Conservation (phyloP, 1,139 yeast genomes). For the Yamadazyma atmosphaerica region DNA sequence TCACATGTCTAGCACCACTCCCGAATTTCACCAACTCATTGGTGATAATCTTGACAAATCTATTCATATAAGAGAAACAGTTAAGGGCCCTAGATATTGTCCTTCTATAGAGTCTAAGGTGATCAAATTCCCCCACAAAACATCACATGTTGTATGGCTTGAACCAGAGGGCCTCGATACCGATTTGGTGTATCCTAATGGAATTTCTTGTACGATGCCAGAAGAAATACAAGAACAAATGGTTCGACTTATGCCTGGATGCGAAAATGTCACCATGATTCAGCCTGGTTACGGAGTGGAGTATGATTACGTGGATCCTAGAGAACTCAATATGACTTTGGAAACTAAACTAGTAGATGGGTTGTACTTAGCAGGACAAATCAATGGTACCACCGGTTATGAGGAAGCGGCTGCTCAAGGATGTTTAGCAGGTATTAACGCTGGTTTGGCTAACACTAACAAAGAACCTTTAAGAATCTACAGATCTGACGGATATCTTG, state of each 20-base stretch:
- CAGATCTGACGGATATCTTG: constrained; percentile 86
- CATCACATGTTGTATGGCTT: constrained; percentile 83
- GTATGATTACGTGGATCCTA: constrained; percentile 93
- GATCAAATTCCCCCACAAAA: constrained; percentile 74
- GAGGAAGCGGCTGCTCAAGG: constrained; percentile 99
- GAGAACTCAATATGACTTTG: constrained; percentile 73
- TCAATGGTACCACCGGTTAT: constrained; percentile 98
- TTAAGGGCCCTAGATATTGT: constrained; percentile 95
- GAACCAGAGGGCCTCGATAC: constrained; percentile 95
- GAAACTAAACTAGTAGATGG: constrained; percentile 84
- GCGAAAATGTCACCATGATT: constrained; percentile 81
- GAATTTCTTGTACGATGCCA: constrained; percentile 96
- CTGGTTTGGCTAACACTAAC: constrained; percentile 54
- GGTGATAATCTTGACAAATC: constrained; percentile 74
- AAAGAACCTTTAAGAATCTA: constrained; percentile 55
- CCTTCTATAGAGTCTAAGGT: constrained; percentile 95
- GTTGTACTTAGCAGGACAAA: constrained; percentile 90
- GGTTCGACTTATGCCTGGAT: constrained; percentile 79
- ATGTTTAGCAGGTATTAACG: constrained; percentile 91
- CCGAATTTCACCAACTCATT: constrained; percentile 69
- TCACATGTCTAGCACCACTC: constrained; percentile 77
- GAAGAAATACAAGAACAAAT: constrained; percentile 81
- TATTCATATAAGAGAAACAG: constrained; percentile 89
- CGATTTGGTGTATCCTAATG: constrained; percentile 89
- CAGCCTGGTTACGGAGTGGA: constrained; percentile 99